phyloP scores from a whole-genome alignment of 306 rosid species.

The Prunus mume region DNA sequence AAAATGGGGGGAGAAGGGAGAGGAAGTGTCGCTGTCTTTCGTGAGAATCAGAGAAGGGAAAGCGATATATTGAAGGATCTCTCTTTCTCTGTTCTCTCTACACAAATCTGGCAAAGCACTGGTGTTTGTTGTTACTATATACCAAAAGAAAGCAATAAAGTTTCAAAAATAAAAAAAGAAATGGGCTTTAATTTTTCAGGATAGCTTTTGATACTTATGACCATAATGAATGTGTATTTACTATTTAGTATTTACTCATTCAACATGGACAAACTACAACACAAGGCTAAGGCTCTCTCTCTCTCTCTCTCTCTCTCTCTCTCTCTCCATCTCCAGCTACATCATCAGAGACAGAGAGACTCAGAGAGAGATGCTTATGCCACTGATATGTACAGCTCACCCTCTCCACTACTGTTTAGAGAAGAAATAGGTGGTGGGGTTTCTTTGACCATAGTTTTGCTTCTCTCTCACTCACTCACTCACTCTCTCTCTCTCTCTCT shows the following conservation, averaged over 20 bases:
- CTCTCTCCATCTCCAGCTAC: not conserved
- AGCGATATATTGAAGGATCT: constrained; percentile 55
- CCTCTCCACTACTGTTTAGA: not conserved
- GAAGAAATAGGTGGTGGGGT: not conserved
- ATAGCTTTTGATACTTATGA: not conserved
- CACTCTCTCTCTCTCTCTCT: not conserved
- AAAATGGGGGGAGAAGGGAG: not conserved
- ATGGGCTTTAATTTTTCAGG: constrained; percentile 14
- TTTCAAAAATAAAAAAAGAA: not conserved
- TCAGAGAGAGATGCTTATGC: not conserved
- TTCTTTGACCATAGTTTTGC: not conserved
- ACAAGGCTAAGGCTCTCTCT: not conserved
- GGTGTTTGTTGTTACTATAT: constrained; percentile 10
- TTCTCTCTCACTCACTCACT: not conserved
- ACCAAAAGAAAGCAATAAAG: constrained; percentile 23
- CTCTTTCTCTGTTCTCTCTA: constrained; percentile 26
- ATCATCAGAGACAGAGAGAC: not conserved
- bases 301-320: not conserved
- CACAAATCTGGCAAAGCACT: constrained; percentile 48
- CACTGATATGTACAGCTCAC: not conserved
- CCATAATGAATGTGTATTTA: not conserved
- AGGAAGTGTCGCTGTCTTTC: constrained; percentile 65
- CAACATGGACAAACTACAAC: not conserved
- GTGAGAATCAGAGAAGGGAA: constrained; percentile 62
- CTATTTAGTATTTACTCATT: not conserved